Conservation (phyloP, 2,329 filamentous ascomycete genomes). For the Albophoma yamanashiensis region DNA sequence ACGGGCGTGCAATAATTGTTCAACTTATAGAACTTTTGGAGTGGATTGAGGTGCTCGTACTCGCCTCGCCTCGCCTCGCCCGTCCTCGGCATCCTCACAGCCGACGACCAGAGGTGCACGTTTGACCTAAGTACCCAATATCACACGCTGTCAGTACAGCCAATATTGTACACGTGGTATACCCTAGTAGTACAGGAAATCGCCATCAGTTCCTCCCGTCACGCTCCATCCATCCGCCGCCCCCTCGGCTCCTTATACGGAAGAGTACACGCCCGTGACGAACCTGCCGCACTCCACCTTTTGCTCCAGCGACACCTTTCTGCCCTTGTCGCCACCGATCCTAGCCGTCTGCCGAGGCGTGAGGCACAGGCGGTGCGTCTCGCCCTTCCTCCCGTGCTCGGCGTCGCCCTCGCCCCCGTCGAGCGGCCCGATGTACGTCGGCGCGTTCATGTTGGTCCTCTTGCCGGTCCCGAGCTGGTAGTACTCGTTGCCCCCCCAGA, state of each 20-base stretch:
- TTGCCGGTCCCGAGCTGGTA: conserved; percentile 91
- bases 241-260: conserved; percentile 23
- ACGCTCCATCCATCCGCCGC: background rate
- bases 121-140: background rate
- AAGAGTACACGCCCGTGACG: conserved; percentile 75
- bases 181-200: background rate
- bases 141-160: background rate
- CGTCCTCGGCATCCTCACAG: background rate
- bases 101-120: background rate
- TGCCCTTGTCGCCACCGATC: conserved; percentile 49
- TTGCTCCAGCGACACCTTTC: conserved; percentile 71
- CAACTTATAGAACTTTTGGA: no score
- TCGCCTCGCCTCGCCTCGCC: background rate
- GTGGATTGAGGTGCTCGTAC: background rate
- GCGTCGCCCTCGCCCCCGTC: conserved; percentile 51
- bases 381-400: conserved; percentile 46
- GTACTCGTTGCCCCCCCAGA: conserved; percentile 91
- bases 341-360: conserved; percentile 64
- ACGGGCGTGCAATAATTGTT: no score
- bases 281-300: conserved; percentile 76
- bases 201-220: background rate
- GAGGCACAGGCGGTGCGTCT: conserved; percentile 68
- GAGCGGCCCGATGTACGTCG: conserved; percentile 68
- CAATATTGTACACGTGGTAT: background rate
- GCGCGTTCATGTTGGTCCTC: conserved; percentile 66